Percentiles rank a stretch among this genome's conserved stretches.
phyloP scores from a whole-genome alignment of 805 yeast species.

The Pichia exigua region DNA sequence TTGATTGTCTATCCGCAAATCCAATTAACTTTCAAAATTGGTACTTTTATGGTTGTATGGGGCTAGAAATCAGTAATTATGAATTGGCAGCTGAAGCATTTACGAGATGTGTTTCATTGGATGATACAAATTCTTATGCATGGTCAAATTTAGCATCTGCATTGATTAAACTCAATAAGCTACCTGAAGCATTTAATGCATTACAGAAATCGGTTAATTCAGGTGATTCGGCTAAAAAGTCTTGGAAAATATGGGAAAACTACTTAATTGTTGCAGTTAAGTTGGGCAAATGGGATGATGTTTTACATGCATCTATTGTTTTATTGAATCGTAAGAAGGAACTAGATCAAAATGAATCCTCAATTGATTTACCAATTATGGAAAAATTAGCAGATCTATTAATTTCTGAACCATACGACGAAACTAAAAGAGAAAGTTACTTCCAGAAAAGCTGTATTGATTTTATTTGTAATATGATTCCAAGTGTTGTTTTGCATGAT shows the following conservation, averaged over 20 bases:
- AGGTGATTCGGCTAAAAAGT: slow-evolving; percentile 56
- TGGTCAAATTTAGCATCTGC: slow-evolving; percentile 93
- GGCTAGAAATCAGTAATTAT: slow-evolving; percentile 62
- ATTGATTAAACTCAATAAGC: slow-evolving; percentile 52
- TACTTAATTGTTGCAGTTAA: slow-evolving; percentile 74
- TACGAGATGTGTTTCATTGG: slow-evolving; percentile 80
- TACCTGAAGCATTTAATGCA: slow-evolving; percentile 78
- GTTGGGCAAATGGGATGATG: slow-evolving; percentile 84
- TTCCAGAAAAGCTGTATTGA: slow-evolving; percentile 66
- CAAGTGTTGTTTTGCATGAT: slow-evolving; percentile 58
- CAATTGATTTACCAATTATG: slow-evolving; percentile 67
- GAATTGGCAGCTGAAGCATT: slow-evolving; percentile 86
- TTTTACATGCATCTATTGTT: slow-evolving; percentile 62
- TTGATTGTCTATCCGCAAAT: slow-evolving; percentile 64
- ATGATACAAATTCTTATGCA: slow-evolving; percentile 69
- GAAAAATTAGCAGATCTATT: slow-evolving; percentile 66
- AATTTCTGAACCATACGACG: slow-evolving; percentile 40
- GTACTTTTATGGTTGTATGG: slow-evolving; percentile 90
- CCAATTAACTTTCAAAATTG: slow-evolving; percentile 77
- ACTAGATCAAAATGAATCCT: slow-evolving; percentile 45
- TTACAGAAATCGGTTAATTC: slow-evolving; percentile 67
- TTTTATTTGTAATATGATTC: slow-evolving; percentile 61
- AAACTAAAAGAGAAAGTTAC: slow-evolving; percentile 35
- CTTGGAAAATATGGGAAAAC: slow-evolving; percentile 91
- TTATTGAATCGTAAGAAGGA: slow-evolving; percentile 50